Percentiles rank a stretch among this genome's conserved stretches.
Evolutionary conservation across 306 rosid genomes (phyloP).

Genomic region (Fragaria nilgerrensis): DNA sequence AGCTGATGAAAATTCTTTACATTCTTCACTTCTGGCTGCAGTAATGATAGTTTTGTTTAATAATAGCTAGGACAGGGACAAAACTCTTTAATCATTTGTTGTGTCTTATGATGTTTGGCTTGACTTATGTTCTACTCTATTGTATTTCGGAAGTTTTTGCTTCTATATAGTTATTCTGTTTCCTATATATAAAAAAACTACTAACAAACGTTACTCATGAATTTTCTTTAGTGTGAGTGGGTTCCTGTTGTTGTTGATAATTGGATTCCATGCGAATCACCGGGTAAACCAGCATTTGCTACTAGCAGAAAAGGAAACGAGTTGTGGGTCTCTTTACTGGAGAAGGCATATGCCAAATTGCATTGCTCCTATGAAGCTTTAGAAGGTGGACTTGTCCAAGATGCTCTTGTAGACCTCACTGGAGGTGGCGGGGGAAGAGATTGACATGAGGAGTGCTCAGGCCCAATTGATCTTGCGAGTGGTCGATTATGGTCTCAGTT

Average conservation of each 20-base stretch:
- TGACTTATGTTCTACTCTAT: not conserved
- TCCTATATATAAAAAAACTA: not conserved
- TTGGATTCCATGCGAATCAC: too few species aligned
- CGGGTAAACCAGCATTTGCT: too few species aligned
- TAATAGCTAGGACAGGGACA: not conserved
- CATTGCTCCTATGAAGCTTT: too few species aligned
- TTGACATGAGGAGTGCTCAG: too few species aligned
- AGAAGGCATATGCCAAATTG: too few species aligned
- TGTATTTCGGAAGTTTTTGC: not conserved
- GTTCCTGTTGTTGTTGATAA: constrained; percentile 94
- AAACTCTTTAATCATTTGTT: not conserved
- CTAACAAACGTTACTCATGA: constrained; percentile 22
- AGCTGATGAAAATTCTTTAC: not conserved
- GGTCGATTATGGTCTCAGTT: too few species aligned
- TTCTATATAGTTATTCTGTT: constrained; percentile 5
- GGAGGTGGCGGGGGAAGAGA: too few species aligned
- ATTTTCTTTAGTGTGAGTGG: constrained; percentile 84
- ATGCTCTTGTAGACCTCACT: too few species aligned
- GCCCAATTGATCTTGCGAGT: too few species aligned
- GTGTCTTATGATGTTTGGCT: not conserved
- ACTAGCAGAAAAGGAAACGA: too few species aligned
- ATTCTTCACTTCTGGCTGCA: not conserved
- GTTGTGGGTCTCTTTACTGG: too few species aligned
- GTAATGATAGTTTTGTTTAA: not conserved
- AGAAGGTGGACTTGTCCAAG: too few species aligned